Base-by-base conservation (phyloP, 2,329 filamentous ascomycete genomes). In the Fusarium penzigii region DNA sequence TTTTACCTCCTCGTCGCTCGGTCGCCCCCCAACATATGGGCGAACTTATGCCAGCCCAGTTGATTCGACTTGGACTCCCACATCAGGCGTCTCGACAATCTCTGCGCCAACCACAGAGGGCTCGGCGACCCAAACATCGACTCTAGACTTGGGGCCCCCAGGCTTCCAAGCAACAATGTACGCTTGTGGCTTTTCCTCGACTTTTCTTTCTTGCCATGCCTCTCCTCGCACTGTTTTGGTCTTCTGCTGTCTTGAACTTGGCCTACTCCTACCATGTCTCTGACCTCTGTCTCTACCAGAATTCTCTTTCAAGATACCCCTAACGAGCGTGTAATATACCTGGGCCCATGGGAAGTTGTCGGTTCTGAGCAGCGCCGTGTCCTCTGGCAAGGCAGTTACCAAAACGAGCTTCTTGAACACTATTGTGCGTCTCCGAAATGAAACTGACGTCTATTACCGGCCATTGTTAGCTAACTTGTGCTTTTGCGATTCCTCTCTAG, bases 111-210 rank as follows among this genome's bases (percentile, higher is more conserved):
- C 76, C 49, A 72, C 65, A 43, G 67, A 66, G 52, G 63, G 57
- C 49, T 70, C 69, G 43, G 59, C 53, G 68, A 72, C 59, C 69
- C 71, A 52, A 67, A 75, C 56, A 68, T 78, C 49, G 68, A 70
- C 77, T 36, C 72, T 80, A 40, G 78, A 81, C 59, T 71, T 81
- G 42, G 78, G 78, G 5, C 78, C 78, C 47, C 78, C 78, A 34
- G 78, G 78, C 46, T 81, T 78, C 58, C 75, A 79, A 70, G 78
- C 78, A 64, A 80, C 78, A 63, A 80, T 81, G 78, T 81, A 74
- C 52, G 63, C 52, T 44, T 41, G 25, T 38, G 29, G 34, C 13
- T 17, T 38, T 49, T 51, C 42, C 50, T 39, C 45, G 44, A 48
- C 16, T 34, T 46, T 40, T 25, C 16, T 44, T 25, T 36, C 32